Base-by-base conservation (phyloP, 1,284 basidiomycete genomes). In the Puccinia polysora region DNA sequence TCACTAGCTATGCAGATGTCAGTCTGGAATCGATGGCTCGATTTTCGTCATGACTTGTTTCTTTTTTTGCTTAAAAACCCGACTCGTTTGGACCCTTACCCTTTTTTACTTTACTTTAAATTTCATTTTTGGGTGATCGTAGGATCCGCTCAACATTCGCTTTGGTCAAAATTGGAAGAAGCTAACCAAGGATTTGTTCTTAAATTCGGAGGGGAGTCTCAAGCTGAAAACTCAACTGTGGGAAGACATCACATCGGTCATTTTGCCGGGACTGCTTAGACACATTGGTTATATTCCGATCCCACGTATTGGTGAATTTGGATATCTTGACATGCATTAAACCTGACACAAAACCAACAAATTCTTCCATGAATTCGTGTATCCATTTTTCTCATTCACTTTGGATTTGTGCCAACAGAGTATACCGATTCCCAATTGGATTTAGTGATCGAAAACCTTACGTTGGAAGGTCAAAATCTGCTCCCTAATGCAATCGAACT, bases 361-460 rank as follows among this genome's bases (percentile, higher is more conserved):
- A 23, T 23, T 20, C 28, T 10, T 20, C 38, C 7, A 3, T 1
- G n/a, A 5, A 38, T 25, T 92, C 90, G 2, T 28, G 12, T 23
- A 45, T 12, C 5, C 28, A 28, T 45, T 28, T 15, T 25, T 38
- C 34, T 45, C 58, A 20, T 25, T 20, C 2, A 20, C 18, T 2
- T 40, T 6, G 8, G 49, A 52, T 52, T 38, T 65, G 18, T 25
- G 0, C 86, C 90, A 56, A 86, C 91, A 80, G 92, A 96, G 81
- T 94, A 92, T 82, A 87, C 87, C n/a, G 90, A 93, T 79, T 86
- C 89, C 63, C 80, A 84, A n/a, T 80, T 92, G 75, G 91, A 94
- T 76, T 84, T 95, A 63, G 90, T 96, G 73, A 86, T 97, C 74
- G 94, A 97, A 84, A 95, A 97, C 81, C 84, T 97, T 36, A 88